These are phyloP conservation scores for Zasmidium angulare DNA, from an alignment of 2,329 filamentous ascomycete genomes.

Conservation along the genomic window DNA sequence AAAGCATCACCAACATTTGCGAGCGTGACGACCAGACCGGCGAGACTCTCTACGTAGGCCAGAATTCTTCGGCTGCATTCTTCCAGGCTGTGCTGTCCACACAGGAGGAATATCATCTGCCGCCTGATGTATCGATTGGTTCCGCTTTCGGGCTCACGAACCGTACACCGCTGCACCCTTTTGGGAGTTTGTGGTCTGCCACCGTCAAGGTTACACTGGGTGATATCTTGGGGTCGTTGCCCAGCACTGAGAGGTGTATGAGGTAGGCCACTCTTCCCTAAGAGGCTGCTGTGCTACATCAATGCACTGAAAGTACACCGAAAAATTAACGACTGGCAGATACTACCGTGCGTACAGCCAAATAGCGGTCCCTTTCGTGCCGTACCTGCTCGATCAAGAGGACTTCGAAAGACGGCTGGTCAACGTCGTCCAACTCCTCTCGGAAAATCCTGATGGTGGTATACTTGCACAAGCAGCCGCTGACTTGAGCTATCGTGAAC, in stretches of 20 bases:
- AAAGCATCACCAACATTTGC: background rate
- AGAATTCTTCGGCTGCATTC: conserved; percentile 5
- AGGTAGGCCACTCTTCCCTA: background rate
- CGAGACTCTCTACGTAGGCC: conserved; percentile 8
- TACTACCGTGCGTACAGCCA: conserved; percentile 8
- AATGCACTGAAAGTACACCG: background rate
- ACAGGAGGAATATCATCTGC: background rate
- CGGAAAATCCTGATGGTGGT: background rate
- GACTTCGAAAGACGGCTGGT: conserved; percentile 5
- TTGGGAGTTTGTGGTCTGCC: conserved; percentile 7
- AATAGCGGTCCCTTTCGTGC: conserved; percentile 5
- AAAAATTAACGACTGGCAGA: background rate
- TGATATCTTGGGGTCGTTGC: conserved; percentile 7
- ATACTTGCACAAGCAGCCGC: background rate
- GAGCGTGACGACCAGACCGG: conserved; percentile 6
- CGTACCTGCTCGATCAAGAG: conserved; percentile 4
- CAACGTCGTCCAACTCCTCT: conserved; percentile 1
- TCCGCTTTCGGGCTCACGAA: conserved; percentile 11
- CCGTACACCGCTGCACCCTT: conserved; percentile 7
- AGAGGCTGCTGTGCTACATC: background rate
- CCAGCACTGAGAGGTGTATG: conserved; percentile 9
- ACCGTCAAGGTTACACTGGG: conserved; percentile 5
- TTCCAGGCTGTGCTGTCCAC: conserved; percentile 1
- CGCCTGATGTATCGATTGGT: background rate
- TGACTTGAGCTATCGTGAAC: conserved; percentile 3